A percentile compares a stretch with the other conserved stretches of the same genome.
These are phyloP conservation scores for Rhazya stricta DNA, from an alignment of 257 asterid genomes.

Conservation along the genomic window DNA sequence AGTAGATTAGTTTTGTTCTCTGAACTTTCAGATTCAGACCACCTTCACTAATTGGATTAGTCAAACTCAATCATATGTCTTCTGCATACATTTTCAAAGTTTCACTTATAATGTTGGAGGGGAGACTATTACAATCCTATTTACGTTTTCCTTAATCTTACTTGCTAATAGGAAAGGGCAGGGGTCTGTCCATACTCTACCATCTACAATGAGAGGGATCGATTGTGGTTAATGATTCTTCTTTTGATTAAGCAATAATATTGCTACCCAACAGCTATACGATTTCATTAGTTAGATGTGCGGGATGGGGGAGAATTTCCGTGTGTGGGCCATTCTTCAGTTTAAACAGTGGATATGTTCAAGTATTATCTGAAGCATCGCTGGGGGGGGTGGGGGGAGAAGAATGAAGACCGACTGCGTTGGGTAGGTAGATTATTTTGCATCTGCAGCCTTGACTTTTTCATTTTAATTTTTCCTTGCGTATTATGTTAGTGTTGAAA, in stretches of 20 bases:
- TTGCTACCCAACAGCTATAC: no score
- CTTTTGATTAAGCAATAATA: not conserved
- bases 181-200: not conserved
- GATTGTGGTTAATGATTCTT: not conserved
- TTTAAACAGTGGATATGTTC: no score
- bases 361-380: no score
- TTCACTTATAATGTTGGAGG: not conserved
- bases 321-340: no score
- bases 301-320: no score
- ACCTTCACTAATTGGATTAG: not conserved
- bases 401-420: no score
- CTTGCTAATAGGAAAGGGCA: not conserved
- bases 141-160: not conserved
- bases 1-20: not conserved
- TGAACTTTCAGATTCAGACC: not conserved
- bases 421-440: no score
- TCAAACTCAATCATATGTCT: not conserved
- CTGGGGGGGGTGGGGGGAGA: no score
- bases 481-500: no score
- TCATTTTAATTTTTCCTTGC: no score
- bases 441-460: no score
- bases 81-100: not conserved
- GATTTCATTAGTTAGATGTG: no score
- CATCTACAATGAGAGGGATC: not conserved
- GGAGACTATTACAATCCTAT: not conserved